Base-by-base conservation (phyloP, 257 asterid genomes). In the Solanum sparsipilum region DNA sequence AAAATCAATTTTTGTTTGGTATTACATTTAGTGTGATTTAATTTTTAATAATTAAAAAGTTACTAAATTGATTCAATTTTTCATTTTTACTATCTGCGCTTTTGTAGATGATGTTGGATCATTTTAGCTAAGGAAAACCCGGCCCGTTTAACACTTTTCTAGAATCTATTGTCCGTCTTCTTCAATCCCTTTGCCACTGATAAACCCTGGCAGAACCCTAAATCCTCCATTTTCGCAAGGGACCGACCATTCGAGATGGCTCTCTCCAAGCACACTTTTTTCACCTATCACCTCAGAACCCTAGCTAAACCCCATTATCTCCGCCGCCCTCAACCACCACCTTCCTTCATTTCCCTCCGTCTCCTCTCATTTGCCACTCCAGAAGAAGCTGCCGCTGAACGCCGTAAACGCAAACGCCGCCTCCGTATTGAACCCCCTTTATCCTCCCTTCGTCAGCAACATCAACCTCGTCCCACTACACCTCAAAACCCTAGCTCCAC, bases 381-480 rank as follows among this genome's bases (percentile, higher is more conserved):
- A 1, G 98, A 96, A 86, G 99, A 96, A 85, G 99, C 99, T 84
- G 98, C 99, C 76, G 97, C 98, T 34, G 98, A 95, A 16, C 98
- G 98, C 89, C 98, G 98, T 79, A 93, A 94, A 70, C 96, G 97
- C 74, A 95, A 93, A 84, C 98, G 98, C 89, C 97, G 95, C 85
- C 95, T 94, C 89, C 98, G 98, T 83, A 93, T 94, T 81, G 98
- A 95, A 88, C 98, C 98, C 0, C 98, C 98, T 0, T 92, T 94
- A 44, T 91, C 97, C 83, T 83, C 96, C 67, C 94, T 93, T 41
- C 98, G 98, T 79, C 93, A 92, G 52, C 98, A 93, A 35, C 94
- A 89, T 12, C 92, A 90, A 46, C 91, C 92, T 9, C 88, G 91
- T 9, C 95, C 93, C 7, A 73, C 92, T 5, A 87, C 93, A 21